Conservation (phyloP, 176 grass and related monocot genomes). For the Elaeis guineensis region DNA sequence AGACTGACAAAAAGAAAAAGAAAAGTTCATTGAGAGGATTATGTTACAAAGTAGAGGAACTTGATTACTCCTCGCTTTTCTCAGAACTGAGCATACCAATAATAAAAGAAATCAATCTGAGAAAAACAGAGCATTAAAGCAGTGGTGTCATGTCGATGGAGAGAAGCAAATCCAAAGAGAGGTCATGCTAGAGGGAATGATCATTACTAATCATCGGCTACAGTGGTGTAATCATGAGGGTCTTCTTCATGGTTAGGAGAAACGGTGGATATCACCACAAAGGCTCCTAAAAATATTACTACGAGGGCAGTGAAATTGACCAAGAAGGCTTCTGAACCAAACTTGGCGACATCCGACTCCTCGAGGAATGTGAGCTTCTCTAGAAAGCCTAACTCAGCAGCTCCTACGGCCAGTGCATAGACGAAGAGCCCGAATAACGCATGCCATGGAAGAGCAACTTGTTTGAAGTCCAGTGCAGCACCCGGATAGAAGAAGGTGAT, state of each 20-base stretch:
- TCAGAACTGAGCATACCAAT: too few relatives aligned
- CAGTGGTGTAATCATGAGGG: too few relatives aligned
- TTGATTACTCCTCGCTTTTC: too few relatives aligned
- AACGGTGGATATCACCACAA: constrained; percentile 51
- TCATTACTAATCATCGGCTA: too few relatives aligned
- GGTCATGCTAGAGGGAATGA: too few relatives aligned
- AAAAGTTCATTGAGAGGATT: too few relatives aligned
- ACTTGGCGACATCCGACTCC: constrained; percentile 17
- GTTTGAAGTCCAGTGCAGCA: constrained; percentile 11
- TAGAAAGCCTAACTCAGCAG: constrained; percentile 53
- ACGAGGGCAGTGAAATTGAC: constrained; percentile 63
- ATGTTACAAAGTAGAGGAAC: too few relatives aligned
- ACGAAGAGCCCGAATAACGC: constrained; percentile 43
- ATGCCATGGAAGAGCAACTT: constrained; percentile 48
- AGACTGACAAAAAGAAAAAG: too few relatives aligned
- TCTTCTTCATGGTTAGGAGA: not conserved
- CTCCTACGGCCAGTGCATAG: constrained; percentile 48
- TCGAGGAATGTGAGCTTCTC: constrained; percentile 91
- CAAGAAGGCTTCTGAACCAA: constrained; percentile 47
- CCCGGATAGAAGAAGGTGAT: constrained; percentile 68
- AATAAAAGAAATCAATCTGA: too few relatives aligned
- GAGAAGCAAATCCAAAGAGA: too few relatives aligned
- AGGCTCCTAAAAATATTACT: constrained; percentile 54
- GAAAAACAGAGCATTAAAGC: too few relatives aligned
- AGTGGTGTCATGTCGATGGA: too few relatives aligned